Conservation (phyloP, 495 filamentous ascomycete genomes). For the Hypoxylon subgilvum region DNA sequence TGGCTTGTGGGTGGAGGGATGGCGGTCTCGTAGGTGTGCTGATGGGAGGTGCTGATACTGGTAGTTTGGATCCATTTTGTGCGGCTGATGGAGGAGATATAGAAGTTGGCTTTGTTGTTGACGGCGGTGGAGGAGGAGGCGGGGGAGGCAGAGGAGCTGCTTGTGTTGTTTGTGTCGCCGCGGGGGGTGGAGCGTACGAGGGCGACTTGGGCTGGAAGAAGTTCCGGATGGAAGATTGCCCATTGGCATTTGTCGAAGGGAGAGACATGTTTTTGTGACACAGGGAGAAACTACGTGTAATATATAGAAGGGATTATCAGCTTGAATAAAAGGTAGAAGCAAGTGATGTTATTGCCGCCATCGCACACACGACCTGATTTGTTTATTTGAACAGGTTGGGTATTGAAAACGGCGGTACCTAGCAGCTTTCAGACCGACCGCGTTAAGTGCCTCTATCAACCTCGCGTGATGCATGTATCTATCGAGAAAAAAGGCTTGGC, state of each 20-base stretch:
- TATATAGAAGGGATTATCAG: constrained; percentile 11
- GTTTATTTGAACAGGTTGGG: background rate
- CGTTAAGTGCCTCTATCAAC: constrained; percentile 27
- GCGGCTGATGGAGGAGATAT: constrained; percentile 16
- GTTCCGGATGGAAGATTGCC: constrained; percentile 57
- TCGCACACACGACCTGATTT: background rate
- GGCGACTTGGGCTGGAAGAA: constrained; percentile 55
- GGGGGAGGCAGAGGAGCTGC: constrained; percentile 25
- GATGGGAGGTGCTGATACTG: constrained; percentile 47
- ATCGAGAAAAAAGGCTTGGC: constrained; percentile 6
- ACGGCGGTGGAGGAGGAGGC: constrained; percentile 29
- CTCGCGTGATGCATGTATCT: constrained; percentile 25
- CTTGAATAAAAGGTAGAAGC: constrained; percentile 9
- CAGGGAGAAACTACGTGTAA: background rate
- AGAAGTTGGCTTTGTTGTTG: constrained; percentile 26
- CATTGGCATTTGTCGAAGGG: constrained; percentile 38
- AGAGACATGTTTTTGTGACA: constrained; percentile 38
- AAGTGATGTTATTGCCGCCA: background rate
- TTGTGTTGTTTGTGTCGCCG: constrained; percentile 15
- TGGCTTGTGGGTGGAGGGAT: constrained; percentile 54
- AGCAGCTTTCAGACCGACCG: constrained; percentile 16
- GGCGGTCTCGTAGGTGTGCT: constrained; percentile 41
- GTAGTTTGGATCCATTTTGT: constrained; percentile 10
- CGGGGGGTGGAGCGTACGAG: constrained; percentile 49
- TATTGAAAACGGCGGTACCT: background rate